Evolutionary conservation across 345 rosid species (phyloP), one percentile per base, ranked within the genome.

Genomic region (Hypericum androsaemum): DNA sequence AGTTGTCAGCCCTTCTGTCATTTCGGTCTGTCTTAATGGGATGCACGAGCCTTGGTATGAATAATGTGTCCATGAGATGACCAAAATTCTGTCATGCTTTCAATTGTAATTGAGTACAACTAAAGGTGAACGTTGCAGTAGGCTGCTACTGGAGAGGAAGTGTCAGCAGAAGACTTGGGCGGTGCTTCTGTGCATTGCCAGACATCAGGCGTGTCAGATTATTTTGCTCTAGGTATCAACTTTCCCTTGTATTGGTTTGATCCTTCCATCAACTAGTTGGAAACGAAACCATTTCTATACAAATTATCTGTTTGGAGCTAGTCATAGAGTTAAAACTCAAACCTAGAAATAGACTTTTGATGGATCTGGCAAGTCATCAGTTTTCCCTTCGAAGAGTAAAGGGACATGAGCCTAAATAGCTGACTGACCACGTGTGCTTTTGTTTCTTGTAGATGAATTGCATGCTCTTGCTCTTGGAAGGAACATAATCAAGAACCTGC

Each of bases 71-170:
- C 32, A 22, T 22, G 22, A 46, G 28, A 13, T 46, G 50, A 46
- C 15, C 8, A 45, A 11, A 28, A 12, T 37, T 13, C 12, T n/a
- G 50, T 50, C 40, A 51, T n/a, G 57, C 45, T 57, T 49, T 52
- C 39, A 43, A 49, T 13, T 35, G 43, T 49, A 28, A 37, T 37
- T 39, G 28, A 40, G 54, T 22, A 22, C 32, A 22, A 50, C 54
- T 75, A 57, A 68, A 50, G 58, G 64, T 62, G 71, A 69, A 72
- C 32, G 58, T 67, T 74, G 66, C 72, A 63, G 66, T 74, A 90
- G 98, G 98, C 98, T 80, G 95, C 98, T 45, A 90, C 95, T 4
- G 95, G 96, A 65, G 98, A 87, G 76, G 92, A 79, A 65, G 82
- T 90, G 53, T 79, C 96, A 47, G 98, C 98, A 22, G 96, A 90